Percentiles rank a stretch among this genome's conserved stretches.
phyloP scores from a whole-genome alignment of 2,329 filamentous ascomycete genomes.

The Ceratocystis diversiconidia region DNA sequence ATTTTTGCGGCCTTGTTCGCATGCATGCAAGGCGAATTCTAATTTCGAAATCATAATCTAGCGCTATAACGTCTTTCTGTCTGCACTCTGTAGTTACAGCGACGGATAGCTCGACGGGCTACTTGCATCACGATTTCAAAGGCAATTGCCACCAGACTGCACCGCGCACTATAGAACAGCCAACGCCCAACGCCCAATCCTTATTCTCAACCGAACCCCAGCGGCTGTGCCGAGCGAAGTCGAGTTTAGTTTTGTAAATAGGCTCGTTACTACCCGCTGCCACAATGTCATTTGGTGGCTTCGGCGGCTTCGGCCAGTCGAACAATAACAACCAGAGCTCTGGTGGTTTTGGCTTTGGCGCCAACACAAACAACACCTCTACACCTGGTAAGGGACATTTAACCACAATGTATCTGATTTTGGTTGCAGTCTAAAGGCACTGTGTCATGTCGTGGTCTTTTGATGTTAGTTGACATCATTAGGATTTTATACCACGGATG shows the following conservation, averaged over 20 bases:
- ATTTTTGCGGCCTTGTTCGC: neutral
- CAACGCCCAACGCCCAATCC: too few relatives aligned
- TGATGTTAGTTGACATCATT: neutral
- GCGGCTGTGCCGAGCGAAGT: neutral
- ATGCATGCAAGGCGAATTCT: neutral
- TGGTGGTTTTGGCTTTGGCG: slow-evolving; percentile 29
- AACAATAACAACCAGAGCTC: slow-evolving; percentile 31
- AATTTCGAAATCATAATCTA: neutral
- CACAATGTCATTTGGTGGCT: slow-evolving; percentile 42
- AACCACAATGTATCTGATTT: neutral
- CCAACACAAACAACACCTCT: slow-evolving; percentile 27
- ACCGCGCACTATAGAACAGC: too few relatives aligned
- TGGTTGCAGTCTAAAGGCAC: neutral
- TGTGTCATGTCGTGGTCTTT: neutral
- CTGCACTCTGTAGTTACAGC: neutral
- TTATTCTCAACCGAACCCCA: too few relatives aligned
- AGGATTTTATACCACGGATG: too few relatives aligned
- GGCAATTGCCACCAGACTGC: too few relatives aligned
- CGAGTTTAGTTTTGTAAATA: neutral
- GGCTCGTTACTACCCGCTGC: neutral
- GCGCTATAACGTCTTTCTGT: neutral
- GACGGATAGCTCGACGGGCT: neutral
- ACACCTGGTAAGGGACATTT: slow-evolving; percentile 19
- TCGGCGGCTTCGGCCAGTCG: slow-evolving; percentile 34
- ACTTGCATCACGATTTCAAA: neutral